phyloP scores from a whole-genome alignment of 2,329 filamentous ascomycete genomes.

The Pezicula carpinea region DNA sequence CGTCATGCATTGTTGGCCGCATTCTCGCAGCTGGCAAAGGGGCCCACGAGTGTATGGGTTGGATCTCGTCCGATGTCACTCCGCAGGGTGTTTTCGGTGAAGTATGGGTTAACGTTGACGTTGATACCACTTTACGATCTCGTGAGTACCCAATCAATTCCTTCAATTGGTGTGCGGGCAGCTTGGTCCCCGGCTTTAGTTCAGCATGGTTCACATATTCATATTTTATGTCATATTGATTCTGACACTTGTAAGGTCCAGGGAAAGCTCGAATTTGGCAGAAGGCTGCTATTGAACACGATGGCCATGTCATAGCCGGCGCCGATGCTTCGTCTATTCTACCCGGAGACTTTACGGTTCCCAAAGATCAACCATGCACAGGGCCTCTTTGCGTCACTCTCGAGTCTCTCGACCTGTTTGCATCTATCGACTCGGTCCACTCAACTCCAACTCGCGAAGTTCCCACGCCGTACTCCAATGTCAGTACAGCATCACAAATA shows the following conservation, averaged over 20 bases:
- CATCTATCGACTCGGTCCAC: constrained; percentile 38
- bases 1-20: constrained; percentile 58
- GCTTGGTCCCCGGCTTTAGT: background rate
- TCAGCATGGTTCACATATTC: too few species aligned
- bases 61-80: constrained; percentile 58
- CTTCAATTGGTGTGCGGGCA: background rate
- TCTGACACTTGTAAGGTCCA: constrained; percentile 27
- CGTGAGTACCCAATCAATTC: constrained; percentile 11
- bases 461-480: constrained; percentile 12
- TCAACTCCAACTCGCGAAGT: constrained; percentile 28
- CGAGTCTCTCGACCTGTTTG: constrained; percentile 44
- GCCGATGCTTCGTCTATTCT: constrained; percentile 49
- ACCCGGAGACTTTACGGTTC: constrained; percentile 59
- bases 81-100: constrained; percentile 44
- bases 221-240: background rate
- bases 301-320: constrained; percentile 56
- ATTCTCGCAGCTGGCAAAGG: constrained; percentile 59
- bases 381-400: constrained; percentile 44
- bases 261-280: constrained; percentile 58
- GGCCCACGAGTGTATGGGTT: constrained; percentile 62
- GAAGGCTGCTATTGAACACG: constrained; percentile 53
- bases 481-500: constrained; percentile 13
- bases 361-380: constrained; percentile 48
- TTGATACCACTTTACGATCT: constrained; percentile 40
- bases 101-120: constrained; percentile 56